Conservation (phyloP, 2,329 filamentous ascomycete species). For the Monosporascus sp. region DNA sequence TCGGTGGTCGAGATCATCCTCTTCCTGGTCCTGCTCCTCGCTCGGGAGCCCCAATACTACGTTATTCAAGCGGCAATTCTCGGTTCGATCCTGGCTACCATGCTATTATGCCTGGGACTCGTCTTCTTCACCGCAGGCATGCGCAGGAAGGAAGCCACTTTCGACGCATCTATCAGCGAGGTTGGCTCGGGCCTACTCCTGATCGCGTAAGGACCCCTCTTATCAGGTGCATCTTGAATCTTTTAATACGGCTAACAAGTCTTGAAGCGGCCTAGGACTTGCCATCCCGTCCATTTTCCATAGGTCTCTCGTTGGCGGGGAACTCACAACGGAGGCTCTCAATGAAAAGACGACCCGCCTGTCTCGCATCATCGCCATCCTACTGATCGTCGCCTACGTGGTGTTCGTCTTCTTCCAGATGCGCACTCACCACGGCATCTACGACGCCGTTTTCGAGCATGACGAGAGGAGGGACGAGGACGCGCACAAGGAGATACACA, state of each 20-base stretch:
- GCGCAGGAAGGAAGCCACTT: slow-evolving; percentile 60
- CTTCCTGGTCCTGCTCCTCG: slow-evolving; percentile 66
- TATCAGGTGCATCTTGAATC: too few relatives aligned
- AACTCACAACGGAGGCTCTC: slow-evolving; percentile 34
- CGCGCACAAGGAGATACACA: slow-evolving; percentile 50
- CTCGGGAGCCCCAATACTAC: slow-evolving; percentile 42
- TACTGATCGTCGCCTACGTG: slow-evolving; percentile 64
- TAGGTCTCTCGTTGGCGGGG: slow-evolving; percentile 32
- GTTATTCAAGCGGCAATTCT: slow-evolving; percentile 81
- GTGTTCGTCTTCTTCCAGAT: slow-evolving; percentile 69
- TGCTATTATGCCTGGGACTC: slow-evolving; percentile 71
- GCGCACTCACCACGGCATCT: slow-evolving; percentile 71
- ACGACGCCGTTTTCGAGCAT: slow-evolving; percentile 64
- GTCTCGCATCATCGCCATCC: slow-evolving; percentile 64
- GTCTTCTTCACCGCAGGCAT: slow-evolving; percentile 78
- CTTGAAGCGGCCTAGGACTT: slow-evolving; percentile 39
- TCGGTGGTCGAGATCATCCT: slow-evolving; percentile 77
- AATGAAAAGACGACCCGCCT: slow-evolving; percentile 53
- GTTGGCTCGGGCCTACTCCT: slow-evolving; percentile 72
- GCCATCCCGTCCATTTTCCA: slow-evolving; percentile 53
- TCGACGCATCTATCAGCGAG: slow-evolving; percentile 72
- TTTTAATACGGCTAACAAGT: slow-evolving; percentile 4
- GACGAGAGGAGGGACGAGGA: slow-evolving; percentile 67
- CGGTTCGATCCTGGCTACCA: slow-evolving; percentile 76
- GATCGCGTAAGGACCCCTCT: slow-evolving; percentile 57